Base-by-base conservation (phyloP, 2,329 filamentous ascomycete genomes). In the Fusarium succisae region DNA sequence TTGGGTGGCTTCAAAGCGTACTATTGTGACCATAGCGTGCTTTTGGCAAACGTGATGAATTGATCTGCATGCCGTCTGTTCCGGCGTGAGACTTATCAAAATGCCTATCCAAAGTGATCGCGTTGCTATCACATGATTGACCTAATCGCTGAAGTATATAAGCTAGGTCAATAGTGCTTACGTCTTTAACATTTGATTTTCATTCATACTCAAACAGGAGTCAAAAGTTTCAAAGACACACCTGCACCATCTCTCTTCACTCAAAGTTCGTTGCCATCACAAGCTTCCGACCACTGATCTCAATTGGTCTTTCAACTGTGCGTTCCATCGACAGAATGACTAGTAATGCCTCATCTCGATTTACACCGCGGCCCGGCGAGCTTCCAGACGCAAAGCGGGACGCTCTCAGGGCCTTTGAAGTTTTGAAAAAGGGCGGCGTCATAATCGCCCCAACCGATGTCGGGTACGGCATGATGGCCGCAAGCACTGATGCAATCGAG, bases 31-130 rank as follows among this genome's bases (percentile, higher is more conserved):
- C 2, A 9, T 9, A 20, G 13, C 50, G 30, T 3, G 3, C n/a
- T 26, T 24, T 53, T 11, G 6, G 3, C 10, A 28, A 32, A 20
- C 17, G 0, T 37, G 17, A 0, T 11, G 22, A 35, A 28, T 38
- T 54, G 54, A 59, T 59, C 44, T 38, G 32, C 56, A 32, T 59
- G 43, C 43, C 56, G 56, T 59, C 20, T 1, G 32, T 38, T 59
- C 56, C 56, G 56, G 20, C 10, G 24, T 38, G 10, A 38, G 35
- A 38, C 10, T 54, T 8, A 3, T 38, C 12, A 1, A 35, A 54
- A 2, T 22, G 5, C 1, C 3, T 13, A 1, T 7, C 18, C 2
- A 28, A 38, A 28, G 7, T 22, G 5, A 22, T 5, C 0, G 14
- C 20, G 5, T 2, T 5, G 2, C 32, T 9, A 54, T 38, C 51